These are phyloP conservation scores for Fusarium zealandicum DNA, from an alignment of 2,329 filamentous ascomycete genomes.

Conservation along the genomic window DNA sequence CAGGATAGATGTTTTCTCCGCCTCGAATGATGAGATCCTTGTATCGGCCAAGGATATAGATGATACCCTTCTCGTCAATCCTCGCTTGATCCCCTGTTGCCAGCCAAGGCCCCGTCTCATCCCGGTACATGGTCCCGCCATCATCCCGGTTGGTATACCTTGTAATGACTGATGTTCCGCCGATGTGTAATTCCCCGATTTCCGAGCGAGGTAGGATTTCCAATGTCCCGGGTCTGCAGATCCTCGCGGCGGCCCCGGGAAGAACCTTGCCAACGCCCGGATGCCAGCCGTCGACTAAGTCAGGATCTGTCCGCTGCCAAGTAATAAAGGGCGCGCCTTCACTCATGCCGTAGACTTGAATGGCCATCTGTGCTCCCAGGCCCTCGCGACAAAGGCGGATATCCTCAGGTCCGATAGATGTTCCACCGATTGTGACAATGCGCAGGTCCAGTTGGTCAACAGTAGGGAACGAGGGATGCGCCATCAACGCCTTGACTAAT, in stretches of 20 bases:
- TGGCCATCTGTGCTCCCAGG: constrained; percentile 44
- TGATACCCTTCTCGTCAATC: constrained; percentile 48
- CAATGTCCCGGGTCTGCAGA: constrained; percentile 46
- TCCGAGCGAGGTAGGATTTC: constrained; percentile 43
- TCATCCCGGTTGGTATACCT: constrained; percentile 44
- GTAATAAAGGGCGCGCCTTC: constrained; percentile 53
- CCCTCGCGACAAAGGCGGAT: constrained; percentile 44
- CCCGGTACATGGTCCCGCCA: constrained; percentile 47
- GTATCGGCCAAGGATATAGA: constrained; percentile 52
- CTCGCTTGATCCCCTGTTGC: constrained; percentile 51
- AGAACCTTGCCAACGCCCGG: constrained; percentile 52
- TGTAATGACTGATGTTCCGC: constrained; percentile 47
- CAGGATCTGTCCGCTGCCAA: constrained; percentile 46
- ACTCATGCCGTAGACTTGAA: constrained; percentile 56
- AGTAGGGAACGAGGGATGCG: constrained; percentile 41
- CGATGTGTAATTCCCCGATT: constrained; percentile 51
- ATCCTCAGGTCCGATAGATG: constrained; percentile 43
- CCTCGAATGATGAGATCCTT: constrained; percentile 56
- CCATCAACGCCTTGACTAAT: constrained; percentile 44
- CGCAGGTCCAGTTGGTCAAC: constrained; percentile 41
- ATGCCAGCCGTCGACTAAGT: constrained; percentile 45
- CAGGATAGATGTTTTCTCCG: constrained; percentile 54
- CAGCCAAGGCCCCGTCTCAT: constrained; percentile 47
- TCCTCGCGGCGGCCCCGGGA: constrained; percentile 48
- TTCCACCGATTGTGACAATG: constrained; percentile 47